A percentile compares a stretch with the other conserved stretches of the same genome.
phyloP scores from a whole-genome alignment of 495 filamentous ascomycete species.

The Delitschia confertaspora region DNA sequence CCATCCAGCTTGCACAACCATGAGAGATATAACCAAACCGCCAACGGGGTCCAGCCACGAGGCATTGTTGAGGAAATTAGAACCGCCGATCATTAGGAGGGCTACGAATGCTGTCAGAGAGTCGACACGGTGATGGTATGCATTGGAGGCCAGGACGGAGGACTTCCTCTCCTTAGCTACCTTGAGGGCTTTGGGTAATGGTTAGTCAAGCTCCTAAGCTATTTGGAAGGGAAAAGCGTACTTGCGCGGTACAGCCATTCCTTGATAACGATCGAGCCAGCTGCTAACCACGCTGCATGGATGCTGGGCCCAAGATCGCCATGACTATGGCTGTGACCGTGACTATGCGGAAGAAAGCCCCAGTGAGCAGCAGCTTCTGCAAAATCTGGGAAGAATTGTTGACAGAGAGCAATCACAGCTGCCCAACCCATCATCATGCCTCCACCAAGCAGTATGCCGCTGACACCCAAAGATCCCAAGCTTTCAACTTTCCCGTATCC shows the following conservation, averaged over 20 bases:
- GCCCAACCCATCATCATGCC: slow-evolving; percentile 85
- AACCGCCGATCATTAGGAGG: slow-evolving; percentile 73
- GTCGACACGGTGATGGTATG: slow-evolving; percentile 91
- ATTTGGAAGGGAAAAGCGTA: slow-evolving; percentile 43
- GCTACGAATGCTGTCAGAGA: slow-evolving; percentile 91
- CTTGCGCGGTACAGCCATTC: slow-evolving; percentile 96
- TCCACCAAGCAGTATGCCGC: slow-evolving; percentile 74
- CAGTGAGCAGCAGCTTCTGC: slow-evolving; percentile 53
- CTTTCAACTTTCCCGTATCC: slow-evolving; percentile 98
- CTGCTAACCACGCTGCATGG: slow-evolving; percentile 93
- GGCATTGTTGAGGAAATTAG: slow-evolving; percentile 74
- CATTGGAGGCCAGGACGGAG: slow-evolving; percentile 93
- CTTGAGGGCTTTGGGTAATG: slow-evolving; percentile 67
- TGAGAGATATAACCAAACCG: slow-evolving; percentile 76
- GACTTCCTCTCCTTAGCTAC: slow-evolving; percentile 90
- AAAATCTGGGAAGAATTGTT: slow-evolving; percentile 69
- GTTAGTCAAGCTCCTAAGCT: slow-evolving; percentile 18
- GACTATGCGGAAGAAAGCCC: slow-evolving; percentile 52
- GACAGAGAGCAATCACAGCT: slow-evolving; percentile 62
- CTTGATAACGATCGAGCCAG: slow-evolving; percentile 79
- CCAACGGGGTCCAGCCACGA: slow-evolving; percentile 94
- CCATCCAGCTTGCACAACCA: slow-evolving; percentile 88
- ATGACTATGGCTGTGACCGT: slow-evolving; percentile 47
- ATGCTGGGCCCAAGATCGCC: slow-evolving; percentile 63
- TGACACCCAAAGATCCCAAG: slow-evolving; percentile 85